phyloP scores from a whole-genome alignment of 176 grass and related monocot genomes.

The Oryza rufipogon region DNA sequence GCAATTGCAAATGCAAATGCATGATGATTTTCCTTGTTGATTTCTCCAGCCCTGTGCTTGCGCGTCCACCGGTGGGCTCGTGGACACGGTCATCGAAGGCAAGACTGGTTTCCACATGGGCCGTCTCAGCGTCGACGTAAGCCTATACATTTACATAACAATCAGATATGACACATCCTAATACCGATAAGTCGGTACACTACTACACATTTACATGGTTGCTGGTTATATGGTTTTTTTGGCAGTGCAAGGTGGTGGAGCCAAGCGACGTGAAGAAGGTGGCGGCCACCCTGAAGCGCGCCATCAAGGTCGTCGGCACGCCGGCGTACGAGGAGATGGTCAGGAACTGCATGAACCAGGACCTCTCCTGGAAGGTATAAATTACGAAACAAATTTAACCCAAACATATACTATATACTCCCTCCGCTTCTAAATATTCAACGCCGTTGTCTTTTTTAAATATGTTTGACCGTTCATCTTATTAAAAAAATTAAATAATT shows the following conservation, averaged over 20 bases:
- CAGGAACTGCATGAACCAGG: slow-evolving; percentile 89
- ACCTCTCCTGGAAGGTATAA: slow-evolving; percentile 92
- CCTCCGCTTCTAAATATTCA: too few species aligned
- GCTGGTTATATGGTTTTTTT: not conserved
- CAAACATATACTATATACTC: too few species aligned
- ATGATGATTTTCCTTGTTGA: not conserved
- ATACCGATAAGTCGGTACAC: too few species aligned
- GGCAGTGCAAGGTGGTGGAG: slow-evolving; percentile 67
- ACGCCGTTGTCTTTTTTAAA: too few species aligned
- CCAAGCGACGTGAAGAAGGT: slow-evolving; percentile 70
- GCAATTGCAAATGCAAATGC: not conserved
- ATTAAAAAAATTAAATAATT: too few species aligned
- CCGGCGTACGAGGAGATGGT: slow-evolving; percentile 68
- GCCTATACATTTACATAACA: not conserved
- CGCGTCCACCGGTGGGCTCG: slow-evolving; percentile 83
- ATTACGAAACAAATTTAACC: not conserved
- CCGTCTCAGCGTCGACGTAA: slow-evolving; percentile 71
- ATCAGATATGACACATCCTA: too few species aligned
- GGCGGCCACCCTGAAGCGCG: slow-evolving; percentile 62
- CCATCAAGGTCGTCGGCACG: slow-evolving; percentile 66
- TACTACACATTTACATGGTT: too few species aligned
- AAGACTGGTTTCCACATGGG: slow-evolving; percentile 96
- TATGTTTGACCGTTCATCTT: too few species aligned
- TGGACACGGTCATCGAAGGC: slow-evolving; percentile 84
- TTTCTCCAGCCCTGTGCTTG: slow-evolving; percentile 55